These are phyloP conservation scores for Leccinum rimulosum DNA, from an alignment of 768 basidiomycete species.

Conservation along the genomic window DNA sequence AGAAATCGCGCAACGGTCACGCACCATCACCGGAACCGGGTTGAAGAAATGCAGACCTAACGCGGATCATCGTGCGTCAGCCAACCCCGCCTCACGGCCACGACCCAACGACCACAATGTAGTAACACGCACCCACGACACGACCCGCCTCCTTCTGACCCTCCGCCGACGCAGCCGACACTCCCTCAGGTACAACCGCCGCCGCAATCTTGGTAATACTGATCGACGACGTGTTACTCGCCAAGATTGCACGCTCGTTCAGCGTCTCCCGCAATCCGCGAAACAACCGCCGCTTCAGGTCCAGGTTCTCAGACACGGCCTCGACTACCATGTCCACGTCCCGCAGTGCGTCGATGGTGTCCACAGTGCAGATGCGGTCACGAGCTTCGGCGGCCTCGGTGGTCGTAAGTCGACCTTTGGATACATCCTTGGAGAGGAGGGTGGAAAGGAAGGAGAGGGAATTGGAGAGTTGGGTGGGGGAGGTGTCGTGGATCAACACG, in stretches of 20 bases:
- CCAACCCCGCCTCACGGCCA: background rate
- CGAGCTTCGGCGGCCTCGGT: conserved; percentile 73
- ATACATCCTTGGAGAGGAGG: conserved; percentile 84
- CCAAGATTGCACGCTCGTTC: conserved; percentile 74
- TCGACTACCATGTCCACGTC: conserved; percentile 93
- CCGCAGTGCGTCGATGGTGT: conserved; percentile 57
- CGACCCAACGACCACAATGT: background rate
- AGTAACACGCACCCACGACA: conserved; percentile 67
- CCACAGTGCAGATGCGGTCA: conserved; percentile 60
- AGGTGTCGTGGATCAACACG: conserved; percentile 82
- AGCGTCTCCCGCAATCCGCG: conserved; percentile 62
- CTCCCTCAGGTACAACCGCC: conserved; percentile 60
- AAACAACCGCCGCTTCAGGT: conserved; percentile 80
- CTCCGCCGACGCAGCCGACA: conserved; percentile 55
- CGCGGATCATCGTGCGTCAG: background rate
- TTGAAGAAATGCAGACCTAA: conserved; percentile 93
- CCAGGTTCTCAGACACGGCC: conserved; percentile 85
- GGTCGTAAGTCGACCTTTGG: conserved; percentile 71
- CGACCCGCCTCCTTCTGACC: conserved; percentile 65
- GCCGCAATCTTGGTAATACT: conserved; percentile 93
- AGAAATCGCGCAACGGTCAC: conserved; percentile 11
- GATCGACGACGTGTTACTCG: conserved; percentile 92
- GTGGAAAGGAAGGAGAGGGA: conserved; percentile 75
- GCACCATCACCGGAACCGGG: conserved; percentile 93
- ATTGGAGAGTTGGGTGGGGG: conserved; percentile 66